Evolutionary conservation across 352 stramenopile genomes (phyloP), one percentile per base, ranked within the genome.

Genomic region (Blastocystis sp.): DNA sequence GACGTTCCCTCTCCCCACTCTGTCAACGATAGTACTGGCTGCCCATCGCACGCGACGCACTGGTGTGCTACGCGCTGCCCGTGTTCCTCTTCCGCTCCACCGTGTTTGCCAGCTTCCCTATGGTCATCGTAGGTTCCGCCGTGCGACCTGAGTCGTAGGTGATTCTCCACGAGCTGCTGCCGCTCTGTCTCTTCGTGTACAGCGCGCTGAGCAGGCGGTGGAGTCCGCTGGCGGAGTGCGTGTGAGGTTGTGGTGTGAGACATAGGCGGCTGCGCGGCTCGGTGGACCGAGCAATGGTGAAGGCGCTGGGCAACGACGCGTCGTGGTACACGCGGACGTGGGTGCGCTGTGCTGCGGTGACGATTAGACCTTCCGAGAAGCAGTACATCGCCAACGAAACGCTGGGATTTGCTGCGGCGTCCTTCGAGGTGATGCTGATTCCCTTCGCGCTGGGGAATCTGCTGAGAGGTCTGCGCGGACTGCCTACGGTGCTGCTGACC

Each of bases 351-450:
- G 34, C 28, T 48, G 64, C 28, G 52, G 23, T 56, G 52, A 81
- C 40, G 34, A 41, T 7, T 62, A 84, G 38, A n/a, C 52, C 74
- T 0, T 53, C 74, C 4, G 74, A 84, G 61, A 84, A 84, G 53
- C 11, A 69, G 23, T 84, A 84, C 28, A 67, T 84, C 17, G 28
- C 69, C n/a, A 40, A 34, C 10, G 56, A 84, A 17, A 67, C 69
- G 0, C 19, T 52, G 19, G 74, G 56, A 11, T 41, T 84, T 28
- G 56, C 45, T 0, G 23, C 21, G 38, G 56, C 52, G 4, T 53
- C 17, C 4, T 34, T 84, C n/a, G 74, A 84, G 34, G 43, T 84
- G 17, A 38, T 17, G 9, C 61, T 84, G 74, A 38, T 84, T 38
- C 56, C 56, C 7, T 14, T 69, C 14, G 23, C 21, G 2, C 21